Conservation (phyloP, 2,329 filamentous ascomycete species). For the Pseudofabraea citricarpa region DNA sequence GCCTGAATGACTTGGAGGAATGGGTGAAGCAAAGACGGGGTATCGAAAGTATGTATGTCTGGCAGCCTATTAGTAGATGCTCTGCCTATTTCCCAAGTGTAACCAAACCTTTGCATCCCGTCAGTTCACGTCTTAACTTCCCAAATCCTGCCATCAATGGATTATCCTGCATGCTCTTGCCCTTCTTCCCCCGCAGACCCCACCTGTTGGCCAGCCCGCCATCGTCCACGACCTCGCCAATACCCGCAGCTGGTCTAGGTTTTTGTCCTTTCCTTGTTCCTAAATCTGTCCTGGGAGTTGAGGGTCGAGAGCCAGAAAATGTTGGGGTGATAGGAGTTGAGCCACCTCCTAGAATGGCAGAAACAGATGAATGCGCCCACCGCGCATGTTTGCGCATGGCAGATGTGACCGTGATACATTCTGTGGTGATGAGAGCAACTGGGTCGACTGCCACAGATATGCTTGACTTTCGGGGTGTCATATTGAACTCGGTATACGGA, state of each 20-base stretch:
- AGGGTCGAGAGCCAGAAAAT: conserved; percentile 42
- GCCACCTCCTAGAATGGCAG: conserved; percentile 82
- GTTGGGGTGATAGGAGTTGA: conserved; percentile 36
- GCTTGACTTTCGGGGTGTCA: conserved; percentile 23
- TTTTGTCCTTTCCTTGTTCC: conserved; percentile 17
- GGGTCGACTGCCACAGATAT: conserved; percentile 84
- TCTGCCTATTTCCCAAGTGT: conserved; percentile 1
- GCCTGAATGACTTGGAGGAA: conserved; percentile 96
- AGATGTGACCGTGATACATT: conserved; percentile 98
- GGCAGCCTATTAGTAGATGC: conserved; percentile 22
- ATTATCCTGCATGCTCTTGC: conserved; percentile 96
- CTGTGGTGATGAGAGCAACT: conserved; percentile 89
- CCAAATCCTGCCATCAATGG: conserved; percentile 94
- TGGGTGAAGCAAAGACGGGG: conserved; percentile 81
- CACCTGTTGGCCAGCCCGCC: conserved; percentile 72
- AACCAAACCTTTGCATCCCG: conserved; percentile 68
- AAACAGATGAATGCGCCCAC: conserved; percentile 93
- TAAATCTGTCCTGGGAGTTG: conserved; percentile 24
- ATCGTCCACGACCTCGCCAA: conserved; percentile 43
- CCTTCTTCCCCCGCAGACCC: conserved; percentile 91
- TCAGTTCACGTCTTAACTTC: conserved; percentile 80
- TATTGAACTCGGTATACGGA: conserved; percentile 17
- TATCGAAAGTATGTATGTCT: conserved; percentile 88
- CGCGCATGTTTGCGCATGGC: conserved; percentile 97
- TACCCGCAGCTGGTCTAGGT: conserved; percentile 14